Percentiles rank a stretch among this genome's conserved stretches.
Conservation (phyloP, 768 basidiomycete genomes). For the Lepiota venenata region DNA sequence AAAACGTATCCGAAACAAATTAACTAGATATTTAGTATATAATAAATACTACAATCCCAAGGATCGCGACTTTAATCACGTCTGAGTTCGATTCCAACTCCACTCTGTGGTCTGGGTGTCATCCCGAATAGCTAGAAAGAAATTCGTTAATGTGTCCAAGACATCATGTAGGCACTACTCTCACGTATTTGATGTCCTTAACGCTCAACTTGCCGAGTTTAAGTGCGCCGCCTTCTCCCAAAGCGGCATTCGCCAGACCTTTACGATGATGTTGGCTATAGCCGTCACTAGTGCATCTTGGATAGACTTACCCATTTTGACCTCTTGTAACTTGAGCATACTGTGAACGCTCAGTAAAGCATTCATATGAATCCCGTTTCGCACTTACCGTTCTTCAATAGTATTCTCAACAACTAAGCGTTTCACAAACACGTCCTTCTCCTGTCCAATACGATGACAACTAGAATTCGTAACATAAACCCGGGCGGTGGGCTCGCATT, state of each 20-base stretch:
- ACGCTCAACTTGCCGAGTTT: conserved; percentile 66
- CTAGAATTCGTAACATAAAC: conserved; percentile 30
- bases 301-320: conserved; percentile 48
- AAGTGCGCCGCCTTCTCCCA: conserved; percentile 63
- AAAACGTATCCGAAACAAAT: too few species aligned
- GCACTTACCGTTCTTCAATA: conserved; percentile 69
- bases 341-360: conserved; percentile 25
- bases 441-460: conserved; percentile 68
- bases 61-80: background rate
- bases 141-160: background rate
- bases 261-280: background rate
- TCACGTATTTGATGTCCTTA: conserved; percentile 62
- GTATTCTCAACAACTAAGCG: conserved; percentile 64
- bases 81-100: background rate
- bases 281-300: background rate
- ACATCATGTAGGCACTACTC: conserved; percentile 17
- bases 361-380: background rate
- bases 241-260: conserved; percentile 64
- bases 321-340: conserved; percentile 67
- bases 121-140: conserved; percentile 35
- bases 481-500: conserved; percentile 7
- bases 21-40: too few species aligned
- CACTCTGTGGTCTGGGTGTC: conserved; percentile 10
- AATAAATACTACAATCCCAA: too few species aligned
- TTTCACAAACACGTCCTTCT: conserved; percentile 65